A percentile compares a stretch with the other conserved stretches of the same genome.
These are phyloP conservation scores for Obelidium mucronatum DNA, from an alignment of 192 early-diverging fungal genomes.

Conservation along the genomic window DNA sequence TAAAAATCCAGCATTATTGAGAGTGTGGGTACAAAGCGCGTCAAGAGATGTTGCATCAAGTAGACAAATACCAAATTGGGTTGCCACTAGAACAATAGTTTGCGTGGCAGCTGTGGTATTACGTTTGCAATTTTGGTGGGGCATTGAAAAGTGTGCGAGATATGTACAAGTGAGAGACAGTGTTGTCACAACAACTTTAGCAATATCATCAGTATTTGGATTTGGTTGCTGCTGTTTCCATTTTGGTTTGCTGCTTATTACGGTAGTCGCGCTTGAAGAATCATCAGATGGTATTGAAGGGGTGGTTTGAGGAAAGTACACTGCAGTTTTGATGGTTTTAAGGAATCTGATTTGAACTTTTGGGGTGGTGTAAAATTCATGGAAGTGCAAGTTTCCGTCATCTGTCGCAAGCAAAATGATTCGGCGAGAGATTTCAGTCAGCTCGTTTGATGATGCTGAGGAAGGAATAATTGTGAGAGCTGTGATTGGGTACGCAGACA, in stretches of 20 bases:
- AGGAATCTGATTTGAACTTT: conserved; percentile 37
- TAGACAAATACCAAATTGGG: neutral
- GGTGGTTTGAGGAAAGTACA: neutral
- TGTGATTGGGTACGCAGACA: conserved; percentile 44
- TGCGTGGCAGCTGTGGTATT: neutral
- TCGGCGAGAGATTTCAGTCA: neutral
- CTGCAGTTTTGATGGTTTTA: neutral
- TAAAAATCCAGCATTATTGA: neutral
- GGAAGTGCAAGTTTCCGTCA: conserved; percentile 21
- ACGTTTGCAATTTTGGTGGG: neutral
- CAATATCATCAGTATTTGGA: neutral
- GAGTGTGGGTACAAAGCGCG: no score
- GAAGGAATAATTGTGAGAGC: conserved; percentile 32
- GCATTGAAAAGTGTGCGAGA: neutral
- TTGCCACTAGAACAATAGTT: neutral
- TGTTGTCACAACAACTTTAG: neutral
- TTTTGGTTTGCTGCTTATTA: conserved; percentile 6
- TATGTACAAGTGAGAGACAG: neutral
- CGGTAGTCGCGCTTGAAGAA: neutral
- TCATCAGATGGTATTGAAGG: neutral
- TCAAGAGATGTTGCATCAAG: neutral
- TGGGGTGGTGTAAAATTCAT: conserved; percentile 35
- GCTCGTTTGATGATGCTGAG: neutral
- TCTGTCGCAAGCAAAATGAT: conserved; percentile 23
- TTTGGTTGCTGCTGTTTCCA: conserved; percentile 19